phyloP scores from a whole-genome alignment of 768 basidiomycete species.

The Lactifluus subvellereus region DNA sequence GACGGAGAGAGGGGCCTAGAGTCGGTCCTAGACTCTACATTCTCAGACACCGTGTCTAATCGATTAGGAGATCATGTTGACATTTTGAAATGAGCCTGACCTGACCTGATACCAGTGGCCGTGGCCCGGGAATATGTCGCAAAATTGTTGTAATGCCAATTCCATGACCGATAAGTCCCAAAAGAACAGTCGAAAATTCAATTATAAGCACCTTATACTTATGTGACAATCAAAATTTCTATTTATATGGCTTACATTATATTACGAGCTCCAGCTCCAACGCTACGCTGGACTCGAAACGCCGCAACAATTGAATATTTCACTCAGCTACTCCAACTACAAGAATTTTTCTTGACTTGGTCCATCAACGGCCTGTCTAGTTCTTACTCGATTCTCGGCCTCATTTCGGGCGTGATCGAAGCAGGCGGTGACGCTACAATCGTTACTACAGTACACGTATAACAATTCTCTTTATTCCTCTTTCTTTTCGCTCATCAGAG shows the following conservation, averaged over 20 bases:
- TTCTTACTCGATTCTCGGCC: slow-evolving; percentile 34
- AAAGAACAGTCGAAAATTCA: no score
- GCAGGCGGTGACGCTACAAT: slow-evolving; percentile 61
- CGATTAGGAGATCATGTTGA: slow-evolving; percentile 19
- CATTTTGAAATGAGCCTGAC: no score
- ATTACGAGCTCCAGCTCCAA: no score
- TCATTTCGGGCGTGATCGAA: slow-evolving; percentile 62
- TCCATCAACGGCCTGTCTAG: slow-evolving; percentile 53
- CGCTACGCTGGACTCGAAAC: no score
- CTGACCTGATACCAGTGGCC: no score
- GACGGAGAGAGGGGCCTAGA: neutral
- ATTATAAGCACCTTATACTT: no score
- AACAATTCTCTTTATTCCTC: slow-evolving; percentile 33
- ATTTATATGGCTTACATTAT: no score
- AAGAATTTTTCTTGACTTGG: slow-evolving; percentile 67
- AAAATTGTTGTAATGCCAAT: no score
- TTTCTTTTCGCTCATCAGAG: slow-evolving; percentile 33
- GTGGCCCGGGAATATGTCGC: no score
- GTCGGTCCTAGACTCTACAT: no score
- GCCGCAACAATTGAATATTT: slow-evolving; percentile 35
- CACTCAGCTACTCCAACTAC: slow-evolving; percentile 51
- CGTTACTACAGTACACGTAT: slow-evolving; percentile 56
- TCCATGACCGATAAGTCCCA: no score
- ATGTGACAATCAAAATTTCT: no score
- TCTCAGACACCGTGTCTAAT: slow-evolving; percentile 27